Conservation (phyloP, 2,329 filamentous ascomycete species). For the Penicillium sp. region DNA sequence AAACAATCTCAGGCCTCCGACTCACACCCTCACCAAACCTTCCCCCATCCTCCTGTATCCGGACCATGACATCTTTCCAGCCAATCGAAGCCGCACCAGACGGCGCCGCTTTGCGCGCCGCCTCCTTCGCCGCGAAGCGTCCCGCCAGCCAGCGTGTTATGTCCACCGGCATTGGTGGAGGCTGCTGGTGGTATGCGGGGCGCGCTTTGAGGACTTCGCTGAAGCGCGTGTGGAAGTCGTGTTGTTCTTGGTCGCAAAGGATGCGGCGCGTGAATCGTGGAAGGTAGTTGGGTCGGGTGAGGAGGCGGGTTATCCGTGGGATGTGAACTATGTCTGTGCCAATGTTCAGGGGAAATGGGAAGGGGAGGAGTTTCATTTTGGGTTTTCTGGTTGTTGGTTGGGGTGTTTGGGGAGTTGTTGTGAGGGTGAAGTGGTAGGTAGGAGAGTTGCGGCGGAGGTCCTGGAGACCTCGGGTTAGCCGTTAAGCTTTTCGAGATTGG, state of each 20-base stretch:
- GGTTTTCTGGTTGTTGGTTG: not conserved
- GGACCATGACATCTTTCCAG: constrained; percentile 61
- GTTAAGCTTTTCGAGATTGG: not conserved
- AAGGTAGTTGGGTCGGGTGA: constrained; percentile 48
- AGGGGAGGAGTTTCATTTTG: constrained; percentile 45
- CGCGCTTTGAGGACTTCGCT: constrained; percentile 11
- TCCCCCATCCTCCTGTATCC: constrained; percentile 26
- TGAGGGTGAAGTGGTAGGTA: not conserved
- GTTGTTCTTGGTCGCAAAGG: constrained; percentile 42
- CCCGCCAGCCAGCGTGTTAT: constrained; percentile 48
- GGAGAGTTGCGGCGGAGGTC: not conserved
- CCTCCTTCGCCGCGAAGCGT: constrained; percentile 74
- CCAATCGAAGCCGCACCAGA: constrained; percentile 54
- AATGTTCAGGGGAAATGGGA: constrained; percentile 66
- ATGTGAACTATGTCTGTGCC: constrained; percentile 79
- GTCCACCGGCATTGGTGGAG: constrained; percentile 26
- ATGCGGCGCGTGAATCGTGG: constrained; percentile 43
- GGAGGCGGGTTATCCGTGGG: constrained; percentile 61
- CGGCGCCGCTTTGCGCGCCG: constrained; percentile 68
- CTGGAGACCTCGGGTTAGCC: not conserved
- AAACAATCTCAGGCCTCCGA: constrained; percentile 41
- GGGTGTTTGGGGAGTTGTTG: not conserved
- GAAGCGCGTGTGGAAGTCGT: constrained; percentile 40
- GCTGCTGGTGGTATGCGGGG: not conserved
- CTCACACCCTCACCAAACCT: constrained; percentile 19